These are phyloP conservation scores for Thraustotheca clavata DNA, from an alignment of 352 stramenopile species.

Conservation along the genomic window DNA sequence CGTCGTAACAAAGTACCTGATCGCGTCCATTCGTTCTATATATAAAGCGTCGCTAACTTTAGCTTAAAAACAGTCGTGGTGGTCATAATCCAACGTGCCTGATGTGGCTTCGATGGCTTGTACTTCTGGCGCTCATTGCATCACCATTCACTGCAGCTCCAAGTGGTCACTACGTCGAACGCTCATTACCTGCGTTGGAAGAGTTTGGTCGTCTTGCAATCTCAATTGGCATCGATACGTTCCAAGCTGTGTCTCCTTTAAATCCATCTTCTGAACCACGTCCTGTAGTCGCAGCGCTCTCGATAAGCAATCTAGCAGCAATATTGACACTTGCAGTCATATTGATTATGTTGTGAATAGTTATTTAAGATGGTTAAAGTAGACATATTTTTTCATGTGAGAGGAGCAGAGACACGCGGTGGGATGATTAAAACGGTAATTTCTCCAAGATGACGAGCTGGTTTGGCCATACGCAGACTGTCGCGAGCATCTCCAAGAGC, in stretches of 20 bases:
- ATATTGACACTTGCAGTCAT: too few relatives aligned
- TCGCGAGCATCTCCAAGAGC: slow-evolving; percentile 80
- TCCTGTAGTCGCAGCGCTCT: background rate
- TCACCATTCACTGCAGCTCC: background rate
- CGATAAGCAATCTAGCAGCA: background rate
- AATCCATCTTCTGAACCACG: background rate
- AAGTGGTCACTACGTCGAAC: background rate
- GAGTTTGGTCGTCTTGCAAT: background rate
- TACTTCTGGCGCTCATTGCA: background rate
- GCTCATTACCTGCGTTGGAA: background rate
- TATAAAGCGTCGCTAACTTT: too few relatives aligned
- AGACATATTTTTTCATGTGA: too few relatives aligned
- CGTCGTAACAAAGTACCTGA: too few relatives aligned
- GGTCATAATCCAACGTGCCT: background rate
- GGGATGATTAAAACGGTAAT: too few relatives aligned
- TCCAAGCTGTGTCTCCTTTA: background rate
- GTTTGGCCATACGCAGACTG: slow-evolving; percentile 75
- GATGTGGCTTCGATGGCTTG: background rate
- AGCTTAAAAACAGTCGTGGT: too few relatives aligned
- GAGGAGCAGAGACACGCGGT: too few relatives aligned
- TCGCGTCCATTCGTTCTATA: too few relatives aligned
- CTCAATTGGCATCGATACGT: background rate
- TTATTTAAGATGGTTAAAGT: too few relatives aligned
- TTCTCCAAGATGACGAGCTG: slow-evolving; percentile 55
- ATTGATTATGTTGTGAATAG: too few relatives aligned